Evolutionary conservation across 495 filamentous ascomycete species (phyloP).

Genomic region (Penicillium daleae): DNA sequence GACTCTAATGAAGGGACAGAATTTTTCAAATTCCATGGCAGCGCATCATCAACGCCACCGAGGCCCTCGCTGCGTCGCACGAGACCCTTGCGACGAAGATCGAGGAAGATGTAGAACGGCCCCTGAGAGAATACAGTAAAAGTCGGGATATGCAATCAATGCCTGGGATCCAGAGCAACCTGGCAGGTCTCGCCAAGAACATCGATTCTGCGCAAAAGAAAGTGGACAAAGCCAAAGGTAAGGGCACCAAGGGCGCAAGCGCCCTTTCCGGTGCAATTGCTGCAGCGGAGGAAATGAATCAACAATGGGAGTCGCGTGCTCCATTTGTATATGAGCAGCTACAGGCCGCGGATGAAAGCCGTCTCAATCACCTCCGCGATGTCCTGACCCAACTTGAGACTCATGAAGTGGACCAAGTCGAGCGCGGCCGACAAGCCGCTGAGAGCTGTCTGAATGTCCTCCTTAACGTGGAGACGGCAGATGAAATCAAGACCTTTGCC

Average conservation of each 20-base stretch:
- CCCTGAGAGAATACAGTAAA: constrained; percentile 73
- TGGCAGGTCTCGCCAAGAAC: constrained; percentile 79
- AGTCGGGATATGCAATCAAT: constrained; percentile 86
- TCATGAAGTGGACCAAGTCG: constrained; percentile 86
- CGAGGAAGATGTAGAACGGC: constrained; percentile 87
- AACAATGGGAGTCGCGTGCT: constrained; percentile 94
- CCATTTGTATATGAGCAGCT: constrained; percentile 95
- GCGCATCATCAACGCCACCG: constrained; percentile 80
- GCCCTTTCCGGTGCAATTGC: constrained; percentile 78
- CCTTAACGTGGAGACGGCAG: constrained; percentile 82
- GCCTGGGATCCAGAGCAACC: constrained; percentile 78
- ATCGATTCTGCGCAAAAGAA: constrained; percentile 85
- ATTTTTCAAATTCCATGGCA: constrained; percentile 93
- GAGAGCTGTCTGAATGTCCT: constrained; percentile 83
- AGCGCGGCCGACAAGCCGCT: constrained; percentile 72
- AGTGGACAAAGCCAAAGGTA: constrained; percentile 80
- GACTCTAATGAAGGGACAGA: constrained; percentile 48
- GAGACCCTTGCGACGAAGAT: constrained; percentile 80
- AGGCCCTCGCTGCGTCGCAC: constrained; percentile 82
- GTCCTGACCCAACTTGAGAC: constrained; percentile 91
- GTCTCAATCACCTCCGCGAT: constrained; percentile 90
- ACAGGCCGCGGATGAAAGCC: constrained; percentile 85
- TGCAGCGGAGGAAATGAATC: constrained; percentile 73
- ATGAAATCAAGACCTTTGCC: constrained; percentile 89
- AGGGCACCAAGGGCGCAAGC: constrained; percentile 76